These are phyloP conservation scores for Monosporascus sp. DNA, from an alignment of 2,329 filamentous ascomycete genomes.

Conservation along the genomic window DNA sequence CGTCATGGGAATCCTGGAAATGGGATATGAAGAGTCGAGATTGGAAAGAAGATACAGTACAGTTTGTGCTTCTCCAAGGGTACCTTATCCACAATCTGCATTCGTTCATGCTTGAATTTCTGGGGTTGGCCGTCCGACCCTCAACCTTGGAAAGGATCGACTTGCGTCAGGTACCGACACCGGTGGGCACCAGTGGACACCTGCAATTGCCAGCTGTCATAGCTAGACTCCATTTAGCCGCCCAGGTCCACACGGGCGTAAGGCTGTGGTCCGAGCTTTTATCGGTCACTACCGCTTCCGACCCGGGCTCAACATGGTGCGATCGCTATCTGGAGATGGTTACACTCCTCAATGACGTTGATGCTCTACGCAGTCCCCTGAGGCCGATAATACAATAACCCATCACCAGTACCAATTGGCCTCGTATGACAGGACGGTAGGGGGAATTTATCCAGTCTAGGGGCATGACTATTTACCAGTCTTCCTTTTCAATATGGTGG, in stretches of 20 bases:
- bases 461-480: not conserved
- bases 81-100: no score
- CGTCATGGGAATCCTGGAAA: no score
- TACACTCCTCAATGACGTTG: not conserved
- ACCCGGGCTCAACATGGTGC: not conserved
- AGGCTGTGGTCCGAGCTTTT: not conserved
- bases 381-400: not conserved
- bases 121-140: no score
- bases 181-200: not conserved
- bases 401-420: not conserved
- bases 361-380: not conserved
- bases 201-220: no score
- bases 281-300: not conserved
- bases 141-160: not conserved
- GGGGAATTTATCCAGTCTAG: not conserved
- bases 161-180: not conserved
- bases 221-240: not conserved
- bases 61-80: no score
- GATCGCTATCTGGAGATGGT: not conserved
- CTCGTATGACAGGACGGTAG: no score
- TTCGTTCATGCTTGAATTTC: no score
- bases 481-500: conserved; percentile 18
- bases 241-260: not conserved
- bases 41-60: no score
- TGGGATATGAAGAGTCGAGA: no score